Percentiles rank a stretch among this genome's conserved stretches.
Conservation (phyloP, 2,329 filamentous ascomycete genomes). For the Trichoderma oligosporum region DNA sequence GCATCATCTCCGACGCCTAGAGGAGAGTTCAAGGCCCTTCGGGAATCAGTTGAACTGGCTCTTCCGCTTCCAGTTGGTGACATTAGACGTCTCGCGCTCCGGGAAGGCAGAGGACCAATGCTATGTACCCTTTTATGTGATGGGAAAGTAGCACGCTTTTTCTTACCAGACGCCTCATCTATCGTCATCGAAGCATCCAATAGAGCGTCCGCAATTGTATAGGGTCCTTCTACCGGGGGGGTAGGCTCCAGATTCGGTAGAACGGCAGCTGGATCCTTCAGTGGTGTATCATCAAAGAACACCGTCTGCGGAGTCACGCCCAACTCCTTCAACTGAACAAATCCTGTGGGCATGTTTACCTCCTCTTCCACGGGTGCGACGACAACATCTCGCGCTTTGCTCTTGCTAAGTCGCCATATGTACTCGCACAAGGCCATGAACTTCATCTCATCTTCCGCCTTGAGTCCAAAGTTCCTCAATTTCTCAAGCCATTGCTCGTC, state of each 20-base stretch:
- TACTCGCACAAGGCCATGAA: slow-evolving; percentile 82
- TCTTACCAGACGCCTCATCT: slow-evolving; percentile 60
- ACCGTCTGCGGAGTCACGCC: slow-evolving; percentile 82
- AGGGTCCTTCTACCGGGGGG: slow-evolving; percentile 42
- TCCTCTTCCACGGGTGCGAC: slow-evolving; percentile 30
- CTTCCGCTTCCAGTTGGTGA: slow-evolving; percentile 32
- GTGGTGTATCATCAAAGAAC: slow-evolving; percentile 77
- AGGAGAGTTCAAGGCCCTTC: slow-evolving; percentile 34
- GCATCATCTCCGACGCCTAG: slow-evolving; percentile 34
- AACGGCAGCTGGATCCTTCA: slow-evolving; percentile 40
- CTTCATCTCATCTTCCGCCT: slow-evolving; percentile 82
- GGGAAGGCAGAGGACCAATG: slow-evolving; percentile 31
- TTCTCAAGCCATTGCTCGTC: slow-evolving; percentile 91
- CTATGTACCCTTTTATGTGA: slow-evolving; percentile 45
- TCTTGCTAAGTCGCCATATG: slow-evolving; percentile 78
- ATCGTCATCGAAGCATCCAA: slow-evolving; percentile 89
- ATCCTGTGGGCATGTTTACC: slow-evolving; percentile 30
- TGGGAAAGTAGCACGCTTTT: slow-evolving; percentile 50
- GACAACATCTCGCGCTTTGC: slow-evolving; percentile 55
- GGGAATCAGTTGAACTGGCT: slow-evolving; percentile 37
- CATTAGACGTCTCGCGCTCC: slow-evolving; percentile 27
- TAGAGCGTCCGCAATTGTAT: slow-evolving; percentile 85
- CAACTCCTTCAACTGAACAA: slow-evolving; percentile 71
- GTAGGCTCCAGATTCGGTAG: slow-evolving; percentile 32
- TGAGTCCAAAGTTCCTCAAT: slow-evolving; percentile 78